These are phyloP conservation scores for Chaetomiaceae sp. DNA, from an alignment of 2,329 filamentous ascomycete genomes.

Conservation along the genomic window DNA sequence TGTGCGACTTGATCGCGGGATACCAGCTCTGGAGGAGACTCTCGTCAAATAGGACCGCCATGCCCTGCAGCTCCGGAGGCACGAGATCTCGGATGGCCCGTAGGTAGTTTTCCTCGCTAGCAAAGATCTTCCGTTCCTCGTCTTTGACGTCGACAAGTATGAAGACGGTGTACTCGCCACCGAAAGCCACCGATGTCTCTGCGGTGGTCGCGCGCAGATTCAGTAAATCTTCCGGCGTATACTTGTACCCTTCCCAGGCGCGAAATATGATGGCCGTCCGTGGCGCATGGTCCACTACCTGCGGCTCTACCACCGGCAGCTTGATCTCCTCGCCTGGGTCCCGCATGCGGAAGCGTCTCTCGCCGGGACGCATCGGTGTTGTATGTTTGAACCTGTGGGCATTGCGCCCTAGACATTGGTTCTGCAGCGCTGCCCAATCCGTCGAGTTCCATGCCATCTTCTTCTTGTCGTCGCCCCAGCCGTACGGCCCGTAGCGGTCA, in stretches of 20 bases:
- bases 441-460: background rate
- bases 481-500: constrained; percentile 10
- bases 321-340: background rate
- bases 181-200: constrained; percentile 1
- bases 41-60: constrained; percentile 7
- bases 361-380: background rate
- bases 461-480: constrained; percentile 2
- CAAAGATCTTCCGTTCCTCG: constrained; percentile 1
- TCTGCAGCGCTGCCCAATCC: constrained; percentile 6
- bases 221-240: background rate
- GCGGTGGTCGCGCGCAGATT: constrained; percentile 6
- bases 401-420: constrained; percentile 2
- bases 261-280: constrained; percentile 8
- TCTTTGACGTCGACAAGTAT: constrained; percentile 9
- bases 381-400: background rate
- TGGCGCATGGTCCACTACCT: background rate
- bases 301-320: background rate
- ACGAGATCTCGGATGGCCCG: constrained; percentile 4
- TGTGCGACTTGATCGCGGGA: background rate
- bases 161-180: constrained; percentile 9
- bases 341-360: constrained; percentile 3
- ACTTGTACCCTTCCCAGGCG: constrained; percentile 6
- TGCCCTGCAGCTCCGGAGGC: background rate
- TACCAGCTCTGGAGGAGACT: constrained; percentile 8
- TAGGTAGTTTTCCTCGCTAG: constrained; percentile 5